Evolutionary conservation across 2,329 filamentous ascomycete genomes (phyloP), one percentile per base, ranked within the genome.

Genomic region (Didymosphaeria variabile): DNA sequence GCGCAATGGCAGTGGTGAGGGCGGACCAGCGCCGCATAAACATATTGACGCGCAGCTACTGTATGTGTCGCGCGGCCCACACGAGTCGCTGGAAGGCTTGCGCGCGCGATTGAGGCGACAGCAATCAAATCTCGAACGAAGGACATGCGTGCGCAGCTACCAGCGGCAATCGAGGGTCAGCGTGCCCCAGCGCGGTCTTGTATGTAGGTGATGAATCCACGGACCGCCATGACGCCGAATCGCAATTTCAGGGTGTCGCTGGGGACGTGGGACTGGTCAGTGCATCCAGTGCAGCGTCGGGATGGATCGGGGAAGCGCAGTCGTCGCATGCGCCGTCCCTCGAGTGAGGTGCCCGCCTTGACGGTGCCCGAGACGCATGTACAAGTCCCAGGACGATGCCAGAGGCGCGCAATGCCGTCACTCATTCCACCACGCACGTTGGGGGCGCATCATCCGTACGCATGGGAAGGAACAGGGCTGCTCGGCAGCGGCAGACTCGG

Each of bases 1-100:
- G 70, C 54, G 67, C 62, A 61, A 65, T 53, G 53, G 62, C 57
- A 51, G 60, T 60, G 44, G 62, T 61, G 59, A 59, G 51, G 53
- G 70, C 36, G 34, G 65, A 65, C 58, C 68, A 71, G 59, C 71
- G 71, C 67, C 71, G 71, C 67, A 75, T 72, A 66, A 72, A 64
- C 73, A 76, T 75, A 67, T 70, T 73, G 61, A 58, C 47, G 59
- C 58, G 64, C 46, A 53, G 29, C 55, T 36, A 61, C n/a, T n/a
- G n/a, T n/a, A n/a, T n/a, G n/a, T 67, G 69, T 71, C 66, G 71
- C 67, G 71, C 66, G 66, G 65, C 60, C 47, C 47, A 62, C 67
- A 62, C 65, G 67, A 67, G 59, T 66, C 64, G 58, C 59, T 46
- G 57, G 53, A 56, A 60, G 63, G 51, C 59, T 58, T 34, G 32